A percentile compares a stretch with the other conserved stretches of the same genome.
Conservation (phyloP, 352 stramenopile species). For the Phytophthora pisi region DNA sequence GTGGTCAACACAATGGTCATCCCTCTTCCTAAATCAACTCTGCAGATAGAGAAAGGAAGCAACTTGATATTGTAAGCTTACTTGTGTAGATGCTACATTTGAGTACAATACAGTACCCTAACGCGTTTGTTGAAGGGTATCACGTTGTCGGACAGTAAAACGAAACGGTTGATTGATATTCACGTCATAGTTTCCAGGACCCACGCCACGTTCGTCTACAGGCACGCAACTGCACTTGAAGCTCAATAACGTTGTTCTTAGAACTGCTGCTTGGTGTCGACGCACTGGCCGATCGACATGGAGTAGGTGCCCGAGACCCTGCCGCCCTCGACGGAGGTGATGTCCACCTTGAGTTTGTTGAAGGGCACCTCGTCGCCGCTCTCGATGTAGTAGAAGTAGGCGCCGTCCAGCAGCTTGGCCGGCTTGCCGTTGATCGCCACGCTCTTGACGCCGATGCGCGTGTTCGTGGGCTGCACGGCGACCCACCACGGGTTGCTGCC, state of each 20-base stretch:
- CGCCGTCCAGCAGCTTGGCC: slow-evolving; percentile 28
- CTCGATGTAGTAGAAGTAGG: slow-evolving; percentile 35
- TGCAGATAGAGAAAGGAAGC: not conserved
- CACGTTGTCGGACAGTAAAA: slow-evolving; percentile 22
- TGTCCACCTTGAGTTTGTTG: slow-evolving; percentile 27
- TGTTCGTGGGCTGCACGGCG: slow-evolving; percentile 34
- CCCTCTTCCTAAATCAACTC: not conserved
- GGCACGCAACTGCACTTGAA: slow-evolving; percentile 1
- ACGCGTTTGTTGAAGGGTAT: too few species aligned
- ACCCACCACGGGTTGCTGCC: slow-evolving; percentile 35
- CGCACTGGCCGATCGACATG: slow-evolving; percentile 22
- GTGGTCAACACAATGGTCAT: not conserved
- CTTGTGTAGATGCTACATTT: too few species aligned
- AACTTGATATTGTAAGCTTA: too few species aligned
- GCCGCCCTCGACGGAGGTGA: slow-evolving; percentile 24
- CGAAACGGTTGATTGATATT: slow-evolving; percentile 30
- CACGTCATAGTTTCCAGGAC: slow-evolving; percentile 7
- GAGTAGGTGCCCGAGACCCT: slow-evolving; percentile 33
- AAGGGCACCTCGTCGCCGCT: slow-evolving; percentile 25
- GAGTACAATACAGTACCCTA: too few species aligned
- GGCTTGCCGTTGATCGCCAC: slow-evolving; percentile 31
- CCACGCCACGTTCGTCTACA: not conserved
- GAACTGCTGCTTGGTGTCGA: slow-evolving; percentile 33
- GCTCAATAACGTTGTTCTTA: slow-evolving; percentile 1
- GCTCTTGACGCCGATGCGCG: slow-evolving; percentile 25